phyloP scores from a whole-genome alignment of 2,329 filamentous ascomycete species.

The Curvularia lunata region DNA sequence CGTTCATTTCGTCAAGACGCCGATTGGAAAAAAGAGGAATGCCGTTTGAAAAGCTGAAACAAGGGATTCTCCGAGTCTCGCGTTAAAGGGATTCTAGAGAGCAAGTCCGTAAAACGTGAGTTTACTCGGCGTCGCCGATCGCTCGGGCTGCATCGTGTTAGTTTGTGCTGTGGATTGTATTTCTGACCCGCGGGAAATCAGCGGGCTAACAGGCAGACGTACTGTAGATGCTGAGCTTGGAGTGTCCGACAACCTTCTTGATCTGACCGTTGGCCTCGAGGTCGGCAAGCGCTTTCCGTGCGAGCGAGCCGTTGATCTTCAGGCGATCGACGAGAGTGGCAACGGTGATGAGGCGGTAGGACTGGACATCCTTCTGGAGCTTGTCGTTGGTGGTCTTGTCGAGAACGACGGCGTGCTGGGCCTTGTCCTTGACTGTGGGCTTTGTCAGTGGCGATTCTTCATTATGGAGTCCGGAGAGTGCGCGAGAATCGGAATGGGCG shows the following conservation, averaged over 20 bases:
- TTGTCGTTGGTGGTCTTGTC: slow-evolving; percentile 98
- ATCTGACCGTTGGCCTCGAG: slow-evolving; percentile 98
- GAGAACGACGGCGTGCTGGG: slow-evolving; percentile 98
- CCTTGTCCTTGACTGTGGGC: slow-evolving; percentile 98
- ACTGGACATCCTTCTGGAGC: slow-evolving; percentile 99
- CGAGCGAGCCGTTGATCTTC: slow-evolving; percentile 99
- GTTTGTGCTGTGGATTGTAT: slow-evolving; percentile 4
- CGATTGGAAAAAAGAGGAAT: slow-evolving; percentile 47
- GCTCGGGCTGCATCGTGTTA: slow-evolving; percentile 45
- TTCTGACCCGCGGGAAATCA: not conserved
- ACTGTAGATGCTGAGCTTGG: slow-evolving; percentile 99
- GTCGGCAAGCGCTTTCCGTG: slow-evolving; percentile 85
- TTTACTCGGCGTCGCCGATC: slow-evolving; percentile 48
- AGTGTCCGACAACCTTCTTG: slow-evolving; percentile 96
- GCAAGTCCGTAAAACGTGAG: slow-evolving; percentile 28
- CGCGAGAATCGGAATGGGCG: slow-evolving; percentile 5
- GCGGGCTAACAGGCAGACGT: slow-evolving; percentile 50
- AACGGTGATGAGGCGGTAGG: slow-evolving; percentile 98
- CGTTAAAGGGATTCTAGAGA: slow-evolving; percentile 29
- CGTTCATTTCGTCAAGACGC: slow-evolving; percentile 44
- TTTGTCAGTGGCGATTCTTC: slow-evolving; percentile 36
- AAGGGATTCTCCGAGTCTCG: slow-evolving; percentile 33
- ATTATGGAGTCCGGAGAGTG: slow-evolving; percentile 11
- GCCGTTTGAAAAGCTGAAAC: slow-evolving; percentile 41
- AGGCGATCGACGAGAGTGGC: slow-evolving; percentile 98